These are phyloP conservation scores for Oryza rufipogon DNA, from an alignment of 176 grass and related monocot genomes.

Conservation along the genomic window DNA sequence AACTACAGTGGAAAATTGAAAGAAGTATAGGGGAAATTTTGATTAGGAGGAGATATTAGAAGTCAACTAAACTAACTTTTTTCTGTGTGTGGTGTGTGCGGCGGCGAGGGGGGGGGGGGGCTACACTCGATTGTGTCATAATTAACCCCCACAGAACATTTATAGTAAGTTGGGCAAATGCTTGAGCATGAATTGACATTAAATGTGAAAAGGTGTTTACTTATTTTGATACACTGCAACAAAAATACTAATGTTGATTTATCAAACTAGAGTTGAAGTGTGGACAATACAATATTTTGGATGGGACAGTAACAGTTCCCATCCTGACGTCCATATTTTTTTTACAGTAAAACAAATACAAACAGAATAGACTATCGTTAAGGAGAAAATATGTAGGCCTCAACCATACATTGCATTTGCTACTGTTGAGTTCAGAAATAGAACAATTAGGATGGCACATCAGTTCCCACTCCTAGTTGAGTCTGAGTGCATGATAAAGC, in stretches of 20 bases:
- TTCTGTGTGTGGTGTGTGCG: too few relatives aligned
- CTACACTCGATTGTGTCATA: too few relatives aligned
- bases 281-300: constrained; percentile 13
- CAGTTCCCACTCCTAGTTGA: constrained; percentile 23
- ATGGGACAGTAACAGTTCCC: not conserved
- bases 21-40: not conserved
- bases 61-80: constrained; percentile 9
- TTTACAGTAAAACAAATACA: not conserved
- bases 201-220: not conserved
- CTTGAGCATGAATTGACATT: not conserved
- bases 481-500: constrained; percentile 1
- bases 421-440: not conserved
- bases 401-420: not conserved
- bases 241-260: constrained; percentile 22
- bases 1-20: constrained; percentile 9
- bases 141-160: not conserved
- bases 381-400: not conserved
- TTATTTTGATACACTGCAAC: not conserved
- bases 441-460: not conserved
- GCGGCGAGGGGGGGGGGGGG: too few relatives aligned
- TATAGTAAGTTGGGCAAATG: not conserved
- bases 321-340: not conserved
- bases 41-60: not conserved
- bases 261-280: constrained; percentile 26
- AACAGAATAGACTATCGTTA: constrained; percentile 11